These are phyloP conservation scores for Haplographium delicatum DNA, from an alignment of 495 filamentous ascomycete species.

Conservation along the genomic window DNA sequence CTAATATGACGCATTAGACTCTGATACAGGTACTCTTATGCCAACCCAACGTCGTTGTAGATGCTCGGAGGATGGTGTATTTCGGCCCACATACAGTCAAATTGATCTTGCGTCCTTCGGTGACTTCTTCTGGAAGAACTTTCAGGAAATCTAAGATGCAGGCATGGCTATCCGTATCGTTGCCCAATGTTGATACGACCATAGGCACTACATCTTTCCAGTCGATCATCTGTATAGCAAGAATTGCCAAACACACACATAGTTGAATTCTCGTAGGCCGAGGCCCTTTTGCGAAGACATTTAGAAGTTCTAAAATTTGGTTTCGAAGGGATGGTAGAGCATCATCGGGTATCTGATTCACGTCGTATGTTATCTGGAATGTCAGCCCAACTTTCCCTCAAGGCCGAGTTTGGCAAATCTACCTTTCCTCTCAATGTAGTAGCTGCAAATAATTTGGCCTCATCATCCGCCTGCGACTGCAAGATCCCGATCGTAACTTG, in stretches of 20 bases:
- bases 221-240: conserved; percentile 91
- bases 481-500: conserved; percentile 77
- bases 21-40: conserved; percentile 38
- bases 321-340: conserved; percentile 72
- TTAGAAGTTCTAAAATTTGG: conserved; percentile 73
- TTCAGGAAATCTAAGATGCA: conserved; percentile 92
- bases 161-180: conserved; percentile 66
- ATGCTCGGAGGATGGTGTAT: conserved; percentile 41
- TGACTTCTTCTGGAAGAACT: conserved; percentile 97
- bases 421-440: conserved; percentile 98
- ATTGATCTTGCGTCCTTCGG: conserved; percentile 97
- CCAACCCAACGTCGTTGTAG: conserved; percentile 33
- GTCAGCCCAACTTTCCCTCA: conserved; percentile 2
- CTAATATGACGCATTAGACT: conserved; percentile 59
- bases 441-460: conserved; percentile 91
- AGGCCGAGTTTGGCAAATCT: conserved; percentile 23
- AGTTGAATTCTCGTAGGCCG: conserved; percentile 91
- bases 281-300: conserved; percentile 72
- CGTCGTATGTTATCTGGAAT: conserved; percentile 70
- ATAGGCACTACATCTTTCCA: conserved; percentile 91
- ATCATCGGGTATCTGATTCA: conserved; percentile 76
- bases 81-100: conserved; percentile 83
- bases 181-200: conserved; percentile 74
- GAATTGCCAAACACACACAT: conserved; percentile 86
- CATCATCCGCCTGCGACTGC: conserved; percentile 67